These are phyloP conservation scores for Diaporthe sp. DNA, from an alignment of 2,329 filamentous ascomycete genomes.

Conservation along the genomic window DNA sequence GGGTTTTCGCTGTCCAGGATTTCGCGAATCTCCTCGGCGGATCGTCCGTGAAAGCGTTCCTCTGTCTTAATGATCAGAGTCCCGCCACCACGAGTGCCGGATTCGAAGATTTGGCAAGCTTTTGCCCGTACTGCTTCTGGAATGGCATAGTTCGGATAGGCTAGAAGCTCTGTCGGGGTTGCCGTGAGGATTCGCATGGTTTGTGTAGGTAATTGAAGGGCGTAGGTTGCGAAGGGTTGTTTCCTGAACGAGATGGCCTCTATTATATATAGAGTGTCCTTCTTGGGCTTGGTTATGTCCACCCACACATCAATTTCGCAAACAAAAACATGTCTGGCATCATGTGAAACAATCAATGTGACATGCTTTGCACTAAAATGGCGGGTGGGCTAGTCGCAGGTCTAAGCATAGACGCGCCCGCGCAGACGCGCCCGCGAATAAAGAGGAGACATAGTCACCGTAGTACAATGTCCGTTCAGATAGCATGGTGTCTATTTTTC, in stretches of 20 bases:
- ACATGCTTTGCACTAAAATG: too few species aligned
- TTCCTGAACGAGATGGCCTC: conserved; percentile 10
- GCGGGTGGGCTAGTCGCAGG: too few species aligned
- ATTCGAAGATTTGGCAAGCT: neutral
- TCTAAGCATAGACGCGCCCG: too few species aligned
- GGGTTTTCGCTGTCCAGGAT: conserved; percentile 4
- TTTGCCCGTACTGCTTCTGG: neutral
- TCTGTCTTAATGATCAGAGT: conserved; percentile 1
- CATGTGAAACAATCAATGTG: neutral
- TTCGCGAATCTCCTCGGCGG: conserved; percentile 9
- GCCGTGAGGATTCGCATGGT: conserved; percentile 1
- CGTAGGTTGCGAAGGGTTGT: neutral
- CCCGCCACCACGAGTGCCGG: conserved; percentile 6
- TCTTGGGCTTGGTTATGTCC: neutral
- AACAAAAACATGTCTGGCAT: neutral
- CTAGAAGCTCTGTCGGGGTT: neutral
- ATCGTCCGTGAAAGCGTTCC: conserved; percentile 13
- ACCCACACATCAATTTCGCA: neutral
- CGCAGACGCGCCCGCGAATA: too few species aligned
- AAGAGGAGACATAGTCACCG: too few species aligned
- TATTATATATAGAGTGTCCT: neutral
- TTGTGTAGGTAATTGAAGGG: neutral
- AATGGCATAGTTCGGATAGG: conserved; percentile 15
- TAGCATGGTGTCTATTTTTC: too few species aligned
- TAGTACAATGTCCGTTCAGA: neutral